Conservation (phyloP, 2,329 filamentous ascomycete genomes). For the Hymenoscyphus linearis region DNA sequence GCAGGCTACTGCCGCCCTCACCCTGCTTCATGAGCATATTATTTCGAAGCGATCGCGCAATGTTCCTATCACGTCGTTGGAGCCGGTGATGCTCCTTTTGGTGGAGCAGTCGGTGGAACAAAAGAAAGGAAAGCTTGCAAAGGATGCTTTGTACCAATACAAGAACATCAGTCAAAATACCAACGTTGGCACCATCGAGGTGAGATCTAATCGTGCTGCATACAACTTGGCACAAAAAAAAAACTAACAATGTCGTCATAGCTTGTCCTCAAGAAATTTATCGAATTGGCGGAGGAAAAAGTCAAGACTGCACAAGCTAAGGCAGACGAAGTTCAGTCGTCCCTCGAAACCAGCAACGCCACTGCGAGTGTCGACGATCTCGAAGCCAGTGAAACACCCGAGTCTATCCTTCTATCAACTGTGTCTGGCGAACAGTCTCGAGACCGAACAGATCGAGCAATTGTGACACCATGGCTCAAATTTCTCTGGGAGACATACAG, state of each 20-base stretch:
- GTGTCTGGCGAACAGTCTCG: constrained; percentile 97
- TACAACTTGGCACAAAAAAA: not conserved
- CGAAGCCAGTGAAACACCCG: constrained; percentile 93
- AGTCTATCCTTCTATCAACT: constrained; percentile 95
- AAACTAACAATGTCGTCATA: constrained; percentile 32
- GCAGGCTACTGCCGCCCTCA: constrained; percentile 86
- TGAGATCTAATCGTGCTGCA: constrained; percentile 35
- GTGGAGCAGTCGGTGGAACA: constrained; percentile 96
- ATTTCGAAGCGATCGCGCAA: constrained; percentile 97
- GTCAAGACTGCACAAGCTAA: constrained; percentile 93
- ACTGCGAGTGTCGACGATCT: constrained; percentile 84
- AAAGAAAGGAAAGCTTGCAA: constrained; percentile 96
- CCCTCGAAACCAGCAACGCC: constrained; percentile 68
- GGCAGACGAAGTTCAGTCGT: constrained; percentile 90
- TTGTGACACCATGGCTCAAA: constrained; percentile 98
- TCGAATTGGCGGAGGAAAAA: constrained; percentile 93
- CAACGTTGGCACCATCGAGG: constrained; percentile 96
- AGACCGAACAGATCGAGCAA: constrained; percentile 94
- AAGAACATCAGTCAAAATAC: constrained; percentile 99
- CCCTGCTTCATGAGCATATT: constrained; percentile 97
- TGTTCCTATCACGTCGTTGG: constrained; percentile 90
- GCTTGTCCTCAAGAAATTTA: constrained; percentile 95
- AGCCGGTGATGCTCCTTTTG: constrained; percentile 97
- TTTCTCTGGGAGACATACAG: constrained; percentile 99
- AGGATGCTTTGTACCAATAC: constrained; percentile 98